A percentile compares a stretch with the other conserved stretches of the same genome.
These are phyloP conservation scores for Phallus indusiatus DNA, from an alignment of 768 basidiomycete species.

Conservation along the genomic window DNA sequence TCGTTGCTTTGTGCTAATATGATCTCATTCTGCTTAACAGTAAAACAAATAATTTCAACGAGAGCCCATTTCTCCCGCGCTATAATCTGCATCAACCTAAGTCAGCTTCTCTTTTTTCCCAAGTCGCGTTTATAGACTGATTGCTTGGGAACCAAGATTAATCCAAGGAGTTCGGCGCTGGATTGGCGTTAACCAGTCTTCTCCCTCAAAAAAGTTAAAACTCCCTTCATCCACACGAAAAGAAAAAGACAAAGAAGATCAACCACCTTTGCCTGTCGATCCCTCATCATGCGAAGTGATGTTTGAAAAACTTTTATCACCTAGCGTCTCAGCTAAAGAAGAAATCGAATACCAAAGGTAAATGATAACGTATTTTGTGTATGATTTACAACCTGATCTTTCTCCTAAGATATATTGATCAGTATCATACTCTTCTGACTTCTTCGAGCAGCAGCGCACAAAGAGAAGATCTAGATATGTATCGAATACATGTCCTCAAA, in stretches of 20 bases:
- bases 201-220: conserved; percentile 31
- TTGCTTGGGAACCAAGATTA: conserved; percentile 33
- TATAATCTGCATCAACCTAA: conserved; percentile 31
- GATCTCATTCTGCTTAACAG: conserved; percentile 24
- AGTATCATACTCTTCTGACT: conserved; percentile 56
- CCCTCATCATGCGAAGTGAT: conserved; percentile 46
- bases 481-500: conserved; percentile 42
- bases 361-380: conserved; percentile 13
- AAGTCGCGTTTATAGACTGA: conserved; percentile 1
- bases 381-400: not conserved
- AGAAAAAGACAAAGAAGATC: conserved; percentile 25
- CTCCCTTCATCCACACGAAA: conserved; percentile 28
- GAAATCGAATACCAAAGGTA: conserved; percentile 67
- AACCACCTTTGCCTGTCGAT: conserved; percentile 22
- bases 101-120: conserved; percentile 12
- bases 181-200: conserved; percentile 50
- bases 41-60: conserved; percentile 58
- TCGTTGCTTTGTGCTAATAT: not conserved
- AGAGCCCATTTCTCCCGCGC: conserved; percentile 69
- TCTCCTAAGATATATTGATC: conserved; percentile 55
- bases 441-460: conserved; percentile 46
- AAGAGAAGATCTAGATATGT: conserved; percentile 48
- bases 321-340: conserved; percentile 54
- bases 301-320: conserved; percentile 49
- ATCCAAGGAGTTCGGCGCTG: conserved; percentile 73